Evolutionary conservation across 306 rosid species (phyloP).

Genomic region (Styphnolobium japonicum): DNA sequence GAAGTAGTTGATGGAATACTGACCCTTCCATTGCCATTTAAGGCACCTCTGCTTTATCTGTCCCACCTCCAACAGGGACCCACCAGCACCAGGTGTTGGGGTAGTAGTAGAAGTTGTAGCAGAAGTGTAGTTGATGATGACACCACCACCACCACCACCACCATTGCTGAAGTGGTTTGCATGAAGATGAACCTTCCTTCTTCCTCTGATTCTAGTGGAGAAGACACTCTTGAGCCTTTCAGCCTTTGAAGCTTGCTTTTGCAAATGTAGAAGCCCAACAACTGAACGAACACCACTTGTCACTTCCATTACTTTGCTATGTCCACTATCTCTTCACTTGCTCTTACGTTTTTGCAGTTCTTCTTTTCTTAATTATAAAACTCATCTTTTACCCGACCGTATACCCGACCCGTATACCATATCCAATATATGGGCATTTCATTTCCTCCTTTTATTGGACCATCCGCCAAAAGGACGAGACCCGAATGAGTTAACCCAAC

Average conservation of each 20-base stretch:
- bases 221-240: conserved; percentile 6
- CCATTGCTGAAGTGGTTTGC: conserved; percentile 1
- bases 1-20: conserved; percentile 62
- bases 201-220: conserved; percentile 5
- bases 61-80: conserved; percentile 36
- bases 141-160: not conserved
- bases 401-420: too few species aligned
- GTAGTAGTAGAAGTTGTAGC: conserved; percentile 16
- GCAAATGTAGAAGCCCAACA: conserved; percentile 16
- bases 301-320: conserved; percentile 27
- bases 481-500: too few species aligned
- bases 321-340: not conserved
- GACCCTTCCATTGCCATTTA: conserved; percentile 81
- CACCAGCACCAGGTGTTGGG: conserved; percentile 21
- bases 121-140: conserved; percentile 25
- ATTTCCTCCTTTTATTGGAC: too few species aligned
- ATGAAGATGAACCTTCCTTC: not conserved
- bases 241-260: conserved; percentile 4
- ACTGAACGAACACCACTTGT: conserved; percentile 21
- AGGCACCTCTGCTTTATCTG: conserved; percentile 51
- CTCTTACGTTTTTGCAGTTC: too few species aligned
- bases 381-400: too few species aligned
- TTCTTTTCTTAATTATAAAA: too few species aligned
- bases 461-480: too few species aligned
- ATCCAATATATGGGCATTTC: too few species aligned